These are phyloP conservation scores for Gnomoniopsis smithogilvyi DNA, from an alignment of 2,329 filamentous ascomycete genomes.

Conservation along the genomic window DNA sequence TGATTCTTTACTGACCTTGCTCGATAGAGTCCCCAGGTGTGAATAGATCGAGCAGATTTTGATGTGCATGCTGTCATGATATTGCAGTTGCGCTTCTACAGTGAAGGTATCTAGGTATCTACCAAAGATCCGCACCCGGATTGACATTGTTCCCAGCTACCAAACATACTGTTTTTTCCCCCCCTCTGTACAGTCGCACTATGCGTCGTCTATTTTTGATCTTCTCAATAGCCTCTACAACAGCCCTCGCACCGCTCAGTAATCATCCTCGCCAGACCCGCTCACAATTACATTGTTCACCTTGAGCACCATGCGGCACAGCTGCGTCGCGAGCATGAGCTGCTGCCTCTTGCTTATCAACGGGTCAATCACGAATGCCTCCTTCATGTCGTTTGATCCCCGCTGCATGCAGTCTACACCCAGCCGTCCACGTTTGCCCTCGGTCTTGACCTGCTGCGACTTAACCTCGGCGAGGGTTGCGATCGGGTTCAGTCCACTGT, in stretches of 20 bases:
- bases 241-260: slow-evolving; percentile 45
- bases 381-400: slow-evolving; percentile 95
- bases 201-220: neutral
- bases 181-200: slow-evolving; percentile 12
- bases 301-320: slow-evolving; percentile 98
- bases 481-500: slow-evolving; percentile 93
- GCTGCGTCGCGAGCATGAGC: slow-evolving; percentile 89
- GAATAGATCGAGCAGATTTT: neutral
- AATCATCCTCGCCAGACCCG: slow-evolving; percentile 83
- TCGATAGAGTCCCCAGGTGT: neutral
- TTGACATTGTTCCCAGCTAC: neutral
- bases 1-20: neutral
- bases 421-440: slow-evolving; percentile 56
- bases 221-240: neutral
- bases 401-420: slow-evolving; percentile 98
- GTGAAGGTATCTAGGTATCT: slow-evolving; percentile 3
- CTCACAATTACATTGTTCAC: slow-evolving; percentile 95
- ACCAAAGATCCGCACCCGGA: neutral
- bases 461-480: slow-evolving; percentile 94
- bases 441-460: slow-evolving; percentile 86
- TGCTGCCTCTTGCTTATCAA: slow-evolving; percentile 98
- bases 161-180: neutral
- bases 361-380: slow-evolving; percentile 97
- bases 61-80: neutral
- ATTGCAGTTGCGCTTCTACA: neutral